Evolutionary conservation across 768 basidiomycete species (phyloP), one percentile per base, ranked within the genome.

Genomic region (Mycena kentingensis): DNA sequence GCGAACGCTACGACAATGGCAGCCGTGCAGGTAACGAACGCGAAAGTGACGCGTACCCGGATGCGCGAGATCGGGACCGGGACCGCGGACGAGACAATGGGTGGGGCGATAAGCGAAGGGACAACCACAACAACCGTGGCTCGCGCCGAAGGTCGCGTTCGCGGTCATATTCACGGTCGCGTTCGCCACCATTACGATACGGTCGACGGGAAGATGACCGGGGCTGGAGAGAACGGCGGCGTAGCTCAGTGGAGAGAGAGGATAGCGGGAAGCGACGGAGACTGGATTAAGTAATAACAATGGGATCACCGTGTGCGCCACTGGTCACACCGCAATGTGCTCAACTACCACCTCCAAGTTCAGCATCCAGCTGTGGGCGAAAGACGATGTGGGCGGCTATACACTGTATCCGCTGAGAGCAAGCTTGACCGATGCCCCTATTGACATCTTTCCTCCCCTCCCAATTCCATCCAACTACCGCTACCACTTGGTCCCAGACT

Each of bases 231-330:
- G 67, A 66, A 42, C 55, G 67, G 44, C 66, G 66, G 32, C 69
- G 63, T 37, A 69, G 72, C 72, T 62, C 65, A 67, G 28, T 66
- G 65, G 46, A 62, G 63, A 50, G 71, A 70, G 67, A 66, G 34
- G 64, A 73, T 53, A 67, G 71, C 38, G 81, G 78, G 34, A 85
- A 85, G 60, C 78, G 82, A 55, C 73, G 83, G 61, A 78, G 83
- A 52, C 59, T 84, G 57, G 82, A 83, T 58, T 83, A 72, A 70
- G 53, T 55, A n/a, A n/a, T n/a, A n/a, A n/a, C n/a, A n/a, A n/a
- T n/a, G n/a, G n/a, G n/a, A n/a, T n/a, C n/a, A n/a, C n/a, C n/a
- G n/a, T n/a, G n/a, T n/a, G n/a, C n/a, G n/a, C n/a, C n/a, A n/a
- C n/a, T n/a, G n/a, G n/a, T n/a, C n/a, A n/a, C n/a, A n/a, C n/a